These are phyloP conservation scores for Euptelea pleiosperma DNA, from an alignment of 164 flowering plant genomes.

Conservation along the genomic window DNA sequence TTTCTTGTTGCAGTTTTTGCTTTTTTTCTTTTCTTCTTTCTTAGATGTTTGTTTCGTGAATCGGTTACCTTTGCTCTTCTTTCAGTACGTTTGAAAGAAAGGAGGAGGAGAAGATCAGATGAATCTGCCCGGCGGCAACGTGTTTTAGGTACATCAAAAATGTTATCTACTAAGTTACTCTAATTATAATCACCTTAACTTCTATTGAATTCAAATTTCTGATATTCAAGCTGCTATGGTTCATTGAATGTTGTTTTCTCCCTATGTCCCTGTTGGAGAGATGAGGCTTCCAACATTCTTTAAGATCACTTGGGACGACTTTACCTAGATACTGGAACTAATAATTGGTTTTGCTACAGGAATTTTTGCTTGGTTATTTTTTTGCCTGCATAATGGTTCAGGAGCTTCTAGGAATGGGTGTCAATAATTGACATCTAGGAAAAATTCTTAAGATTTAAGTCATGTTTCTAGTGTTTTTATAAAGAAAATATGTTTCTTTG, in stretches of 20 bases:
- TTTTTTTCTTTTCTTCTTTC: slow-evolving; percentile 1
- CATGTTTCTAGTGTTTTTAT: not conserved
- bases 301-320: too few relatives aligned
- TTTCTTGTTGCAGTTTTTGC: slow-evolving; percentile 13
- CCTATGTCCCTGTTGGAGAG: too few relatives aligned
- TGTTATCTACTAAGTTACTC: too few relatives aligned
- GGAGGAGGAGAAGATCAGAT: slow-evolving; percentile 34
- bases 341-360: not conserved
- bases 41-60: not conserved
- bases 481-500: too few relatives aligned
- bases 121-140: slow-evolving; percentile 21
- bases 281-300: too few relatives aligned
- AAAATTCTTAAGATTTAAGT: too few relatives aligned
- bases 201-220: not conserved
- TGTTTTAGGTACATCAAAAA: slow-evolving; percentile 20
- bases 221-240: too few relatives aligned
- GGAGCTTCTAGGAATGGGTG: too few relatives aligned
- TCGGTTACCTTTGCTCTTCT: not conserved
- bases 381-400: too few relatives aligned
- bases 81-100: slow-evolving; percentile 68
- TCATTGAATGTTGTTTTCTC: too few relatives aligned
- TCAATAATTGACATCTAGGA: too few relatives aligned
- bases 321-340: not conserved
- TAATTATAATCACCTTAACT: not conserved
- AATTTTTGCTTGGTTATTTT: not conserved